Percentiles rank a stretch among this genome's conserved stretches.
Evolutionary conservation across 2,329 filamentous ascomycete genomes (phyloP).

Genomic region (Colletotrichum musicola): DNA sequence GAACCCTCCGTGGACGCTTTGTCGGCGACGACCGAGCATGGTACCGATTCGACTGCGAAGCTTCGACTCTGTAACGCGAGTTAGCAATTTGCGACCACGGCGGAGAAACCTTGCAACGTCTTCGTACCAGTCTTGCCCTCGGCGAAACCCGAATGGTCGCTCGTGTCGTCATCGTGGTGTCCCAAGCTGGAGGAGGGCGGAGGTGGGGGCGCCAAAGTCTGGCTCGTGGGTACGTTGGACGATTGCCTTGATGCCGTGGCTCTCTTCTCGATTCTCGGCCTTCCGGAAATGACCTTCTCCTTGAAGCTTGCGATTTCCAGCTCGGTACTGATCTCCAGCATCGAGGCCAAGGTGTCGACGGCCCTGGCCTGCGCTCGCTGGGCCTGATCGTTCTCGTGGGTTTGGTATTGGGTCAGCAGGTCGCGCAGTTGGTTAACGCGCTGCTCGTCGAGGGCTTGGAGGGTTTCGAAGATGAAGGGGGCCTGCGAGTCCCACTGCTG

Average conservation of each 20-base stretch:
- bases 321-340: constrained; percentile 88
- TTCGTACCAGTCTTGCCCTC: constrained; percentile 44
- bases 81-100: constrained; percentile 41
- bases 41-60: constrained; percentile 76
- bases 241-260: constrained; percentile 55
- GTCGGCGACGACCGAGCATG: constrained; percentile 74
- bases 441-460: constrained; percentile 91
- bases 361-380: constrained; percentile 80
- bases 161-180: constrained; percentile 55
- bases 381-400: constrained; percentile 89
- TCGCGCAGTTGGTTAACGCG: constrained; percentile 92
- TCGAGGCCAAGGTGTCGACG: constrained; percentile 82
- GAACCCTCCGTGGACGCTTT: constrained; percentile 75
- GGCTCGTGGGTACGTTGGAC: constrained; percentile 50
- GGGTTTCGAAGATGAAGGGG: constrained; percentile 92
- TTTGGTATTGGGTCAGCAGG: constrained; percentile 91
- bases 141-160: constrained; percentile 56
- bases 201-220: constrained; percentile 45
- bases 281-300: constrained; percentile 38
- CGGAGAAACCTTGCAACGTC: background rate
- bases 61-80: constrained; percentile 62
- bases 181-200: constrained; percentile 36
- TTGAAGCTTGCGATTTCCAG: constrained; percentile 75
- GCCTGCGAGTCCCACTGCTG: constrained; percentile 95
- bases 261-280: constrained; percentile 54